These are phyloP conservation scores for Penicillium concentricum DNA, from an alignment of 2,329 filamentous ascomycete species.

Conservation along the genomic window DNA sequence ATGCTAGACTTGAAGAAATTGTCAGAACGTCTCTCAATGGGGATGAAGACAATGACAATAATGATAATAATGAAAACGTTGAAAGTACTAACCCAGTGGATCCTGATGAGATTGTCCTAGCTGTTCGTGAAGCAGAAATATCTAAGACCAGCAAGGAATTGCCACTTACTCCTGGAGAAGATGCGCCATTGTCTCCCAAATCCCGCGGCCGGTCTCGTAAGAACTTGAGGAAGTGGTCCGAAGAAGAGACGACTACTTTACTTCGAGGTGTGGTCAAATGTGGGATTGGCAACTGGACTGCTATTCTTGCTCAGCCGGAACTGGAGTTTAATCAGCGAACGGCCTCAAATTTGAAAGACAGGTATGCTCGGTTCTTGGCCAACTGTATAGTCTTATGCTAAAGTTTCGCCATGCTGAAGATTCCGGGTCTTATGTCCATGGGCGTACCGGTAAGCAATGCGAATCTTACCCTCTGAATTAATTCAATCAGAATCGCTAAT, in stretches of 20 bases:
- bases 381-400: constrained; percentile 10
- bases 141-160: constrained; percentile 1
- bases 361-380: constrained; percentile 33
- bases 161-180: constrained; percentile 10
- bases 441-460: constrained; percentile 38
- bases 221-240: constrained; percentile 55
- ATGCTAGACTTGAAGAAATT: constrained; percentile 38
- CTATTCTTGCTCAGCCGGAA: constrained; percentile 57
- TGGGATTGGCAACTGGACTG: constrained; percentile 65
- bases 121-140: constrained; percentile 9
- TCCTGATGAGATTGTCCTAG: constrained; percentile 1
- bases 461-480: neutral
- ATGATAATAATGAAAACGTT: constrained; percentile 14
- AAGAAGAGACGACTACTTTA: constrained; percentile 60
- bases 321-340: constrained; percentile 58
- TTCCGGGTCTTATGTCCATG: constrained; percentile 57
- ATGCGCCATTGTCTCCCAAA: constrained; percentile 33
- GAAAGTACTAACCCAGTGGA: constrained; percentile 11
- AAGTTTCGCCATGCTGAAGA: constrained; percentile 29
- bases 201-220: constrained; percentile 47
- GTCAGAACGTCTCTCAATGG: constrained; percentile 28
- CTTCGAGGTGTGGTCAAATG: constrained; percentile 60
- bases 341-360: constrained; percentile 64
- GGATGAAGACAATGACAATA: constrained; percentile 16
- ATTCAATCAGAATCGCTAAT: constrained; percentile 1